Base-by-base conservation (phyloP, 1,139 yeast species). In the Debaryomyces coudertii region DNA sequence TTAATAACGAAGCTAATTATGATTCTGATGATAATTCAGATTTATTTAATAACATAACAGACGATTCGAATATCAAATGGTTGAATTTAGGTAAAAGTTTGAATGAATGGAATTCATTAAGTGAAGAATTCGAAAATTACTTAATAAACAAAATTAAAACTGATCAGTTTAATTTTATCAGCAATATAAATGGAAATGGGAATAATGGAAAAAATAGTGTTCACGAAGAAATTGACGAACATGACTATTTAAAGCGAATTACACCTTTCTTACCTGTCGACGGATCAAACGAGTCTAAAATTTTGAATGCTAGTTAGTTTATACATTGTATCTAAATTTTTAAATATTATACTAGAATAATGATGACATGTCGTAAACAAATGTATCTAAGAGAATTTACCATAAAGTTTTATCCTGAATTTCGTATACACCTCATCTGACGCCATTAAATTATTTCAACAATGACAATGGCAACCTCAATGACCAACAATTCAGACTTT, bases 31-130 rank as follows among this genome's bases (percentile, higher is more conserved):
- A 16, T 29, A 15, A 15, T 4, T 1, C 16, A 9, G 24, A n/a
- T 3, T 36, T 51, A 18, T 47, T 49, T 22, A 27, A 27, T 6
- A 36, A 38, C 9, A 29, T 41, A 12, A 18, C 42, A 9, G n/a
- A 28, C 12, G 37, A 33, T 47, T 42, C 18, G 54, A 50, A 41
- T 40, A 46, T 46, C 27, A 52, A 50, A 18, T 54, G 57, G 59
- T 47, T 60, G 7, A 66, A 79, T 49, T 68, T 84, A 25, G 92
- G 90, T 7, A 75, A 81, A 47, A 73, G 87, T n/a, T 60, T 87
- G 45, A 80, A 81, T 51, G 93, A 87, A 57, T 83, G 90, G 85
- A 76, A 77, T 46, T 45, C 53, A 3, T 63, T 76, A 31, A 83
- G 84, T 24, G 70, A 72, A 2, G 88, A 84, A 56, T 85, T 82